Conservation (phyloP, 257 asterid species). For the Paraleonurus japonicus region DNA sequence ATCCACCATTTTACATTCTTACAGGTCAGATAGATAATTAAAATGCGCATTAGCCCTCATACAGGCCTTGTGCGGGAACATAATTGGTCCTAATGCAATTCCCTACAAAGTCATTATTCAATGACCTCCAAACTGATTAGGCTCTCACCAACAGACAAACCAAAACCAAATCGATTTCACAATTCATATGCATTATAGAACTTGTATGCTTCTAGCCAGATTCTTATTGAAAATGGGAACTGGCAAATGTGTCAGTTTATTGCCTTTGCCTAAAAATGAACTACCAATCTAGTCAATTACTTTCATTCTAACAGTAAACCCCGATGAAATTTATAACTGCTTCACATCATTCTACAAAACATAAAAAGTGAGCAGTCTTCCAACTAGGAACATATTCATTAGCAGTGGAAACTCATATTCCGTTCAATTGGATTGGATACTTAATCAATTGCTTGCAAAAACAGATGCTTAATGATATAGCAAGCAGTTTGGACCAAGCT, state of each 20-base stretch:
- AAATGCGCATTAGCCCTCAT: not conserved
- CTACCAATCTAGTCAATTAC: slow-evolving; percentile 6
- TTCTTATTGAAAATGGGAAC: not conserved
- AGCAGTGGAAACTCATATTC: no score
- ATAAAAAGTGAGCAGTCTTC: not conserved
- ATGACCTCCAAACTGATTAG: not conserved
- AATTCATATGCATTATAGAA: not conserved
- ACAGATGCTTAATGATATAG: no score
- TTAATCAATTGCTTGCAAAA: no score
- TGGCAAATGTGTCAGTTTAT: not conserved
- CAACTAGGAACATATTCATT: not conserved
- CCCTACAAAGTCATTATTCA: not conserved
- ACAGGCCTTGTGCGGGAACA: not conserved
- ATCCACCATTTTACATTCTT: not conserved
- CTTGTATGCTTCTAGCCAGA: no score
- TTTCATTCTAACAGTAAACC: not conserved
- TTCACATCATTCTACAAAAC: not conserved
- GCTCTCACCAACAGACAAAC: not conserved
- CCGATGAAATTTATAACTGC: not conserved
- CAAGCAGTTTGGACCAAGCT: no score
- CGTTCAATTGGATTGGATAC: no score
- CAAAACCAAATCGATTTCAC: not conserved
- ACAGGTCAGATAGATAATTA: not conserved
- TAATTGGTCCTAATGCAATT: no score
- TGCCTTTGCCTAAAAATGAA: not conserved